Evolutionary conservation across 2,329 filamentous ascomycete species (phyloP), one percentile per base, ranked within the genome.

Genomic region (Rhynchosporium agropyri): DNA sequence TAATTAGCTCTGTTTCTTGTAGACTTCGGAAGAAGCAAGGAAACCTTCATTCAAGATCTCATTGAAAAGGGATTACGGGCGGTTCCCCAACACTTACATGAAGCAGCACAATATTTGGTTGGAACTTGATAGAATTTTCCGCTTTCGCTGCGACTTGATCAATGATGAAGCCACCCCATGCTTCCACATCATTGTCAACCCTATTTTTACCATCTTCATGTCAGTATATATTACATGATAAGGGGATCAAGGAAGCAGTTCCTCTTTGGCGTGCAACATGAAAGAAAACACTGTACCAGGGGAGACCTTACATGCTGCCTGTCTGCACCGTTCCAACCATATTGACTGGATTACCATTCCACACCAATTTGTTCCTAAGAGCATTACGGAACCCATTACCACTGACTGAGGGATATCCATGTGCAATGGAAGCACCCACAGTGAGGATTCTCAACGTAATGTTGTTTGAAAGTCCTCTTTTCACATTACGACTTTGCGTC

Each of bases 81-180:
- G 9, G 7, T 26, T 46, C 43, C 26, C 40, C 2, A 10, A 54
- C 58, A n/a, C 60, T 54, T 26, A 45, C 60, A 26, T 51, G 36
- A 1, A 62, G 45, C n/a, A 62, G 45, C n/a, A 62, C 31, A 10
- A 62, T 8, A 28, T 58, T 58, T n/a, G 60, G 60, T 13, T 58
- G 31, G 12, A 15, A 51, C 4, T 46, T 48, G 9, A 58, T 42
- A 45, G 45, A 42, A 20, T 53, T 42, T 15, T 57, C 38, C 7
- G 54, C 60, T n/a, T 58, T 51, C 4, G 33, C 45, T 13, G 45
- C 45, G 28, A 58, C 40, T 53, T 57, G 28, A 26, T 46, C 36
- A 26, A 62, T 62, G 10, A 45, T n/a, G 12, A 26, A 46, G 9
- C 53, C 60, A n/a, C 51, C 29, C 40, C 48, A 33, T 15, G 29